Percentiles rank a stretch among this genome's conserved stretches.
Conservation (phyloP, 2,329 filamentous ascomycete genomes). For the Berkeleyomyces basicola region DNA sequence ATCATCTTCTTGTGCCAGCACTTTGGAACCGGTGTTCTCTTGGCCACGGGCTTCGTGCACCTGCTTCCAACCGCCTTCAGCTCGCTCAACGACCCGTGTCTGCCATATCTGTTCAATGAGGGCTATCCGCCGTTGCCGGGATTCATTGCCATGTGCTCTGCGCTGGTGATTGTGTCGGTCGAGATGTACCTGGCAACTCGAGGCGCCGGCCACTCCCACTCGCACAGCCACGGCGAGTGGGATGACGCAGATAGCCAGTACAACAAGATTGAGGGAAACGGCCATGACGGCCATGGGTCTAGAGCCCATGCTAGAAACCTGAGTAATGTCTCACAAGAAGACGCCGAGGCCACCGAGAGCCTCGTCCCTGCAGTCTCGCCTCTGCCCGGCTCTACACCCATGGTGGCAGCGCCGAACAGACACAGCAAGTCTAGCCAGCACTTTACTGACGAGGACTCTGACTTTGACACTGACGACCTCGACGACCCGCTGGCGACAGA, state of each 20-base stretch:
- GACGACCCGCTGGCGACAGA: constrained; percentile 19
- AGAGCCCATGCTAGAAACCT: constrained; percentile 26
- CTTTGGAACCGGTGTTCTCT: constrained; percentile 70
- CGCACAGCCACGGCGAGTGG: constrained; percentile 33
- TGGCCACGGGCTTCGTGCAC: constrained; percentile 74
- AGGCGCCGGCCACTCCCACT: constrained; percentile 44
- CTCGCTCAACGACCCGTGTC: constrained; percentile 50
- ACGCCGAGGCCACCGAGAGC: constrained; percentile 35
- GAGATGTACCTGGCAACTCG: constrained; percentile 77
- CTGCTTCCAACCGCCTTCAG: constrained; percentile 51
- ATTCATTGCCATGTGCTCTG: constrained; percentile 64
- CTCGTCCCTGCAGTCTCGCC: constrained; percentile 43
- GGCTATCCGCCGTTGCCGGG: constrained; percentile 69
- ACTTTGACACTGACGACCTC: constrained; percentile 45
- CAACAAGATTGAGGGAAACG: constrained; percentile 3
- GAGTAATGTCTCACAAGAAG: constrained; percentile 32
- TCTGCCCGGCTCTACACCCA: constrained; percentile 32
- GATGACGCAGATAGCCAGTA: constrained; percentile 27
- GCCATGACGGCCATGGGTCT: not conserved
- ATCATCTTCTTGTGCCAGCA: constrained; percentile 54
- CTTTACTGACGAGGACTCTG: constrained; percentile 25
- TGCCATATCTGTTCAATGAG: constrained; percentile 63
- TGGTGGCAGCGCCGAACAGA: constrained; percentile 20
- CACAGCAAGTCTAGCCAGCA: not conserved
- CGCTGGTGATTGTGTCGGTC: constrained; percentile 66